Evolutionary conservation across 768 basidiomycete species (phyloP), one percentile per base, ranked within the genome.

Genomic region (Gautieria morchelliformis): DNA sequence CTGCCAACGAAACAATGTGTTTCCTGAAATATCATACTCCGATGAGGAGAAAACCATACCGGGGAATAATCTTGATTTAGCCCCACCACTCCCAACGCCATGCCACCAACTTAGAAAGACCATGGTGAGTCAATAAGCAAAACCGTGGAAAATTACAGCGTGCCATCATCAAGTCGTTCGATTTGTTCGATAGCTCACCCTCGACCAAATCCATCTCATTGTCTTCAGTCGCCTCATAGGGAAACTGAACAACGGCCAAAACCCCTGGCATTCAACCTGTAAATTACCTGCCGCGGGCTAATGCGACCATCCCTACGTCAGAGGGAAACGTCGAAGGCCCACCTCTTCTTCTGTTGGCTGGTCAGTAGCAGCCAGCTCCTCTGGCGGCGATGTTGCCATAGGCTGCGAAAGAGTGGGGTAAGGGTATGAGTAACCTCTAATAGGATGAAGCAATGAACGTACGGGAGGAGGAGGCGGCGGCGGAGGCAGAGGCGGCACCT

Each of bases 201-300:
- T 95, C 93, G 1, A 73, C 61, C 22, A 96, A 76, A 57, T 68
- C 68, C 74, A 97, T 82, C 67, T 97, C 94, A 64, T 93, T 93
- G 59, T 92, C 88, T 70, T 92, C 90, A 11, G 83, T 75, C 15
- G 87, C 88, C 82, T 87, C 56, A 22, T 8, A 49, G 19, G 42
- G 50, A 14, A 37, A 67, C 62, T 32, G 68, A 51, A 6, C 62
- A 61, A 44, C 64, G 58, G 32, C 56, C 1, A 19, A 15, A 15
- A 30, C 5, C n/a, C 52, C 45, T 49, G 44, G 20, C 47, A 32
- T 24, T n/a, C 30, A 20, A 30, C 27, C 8, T 35, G 51, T 14
- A 37, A 37, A 14, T 37, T 37, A 37, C 14, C 4, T 35, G 9
- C 33, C 2, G 20, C 8, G 24, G 48, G 48, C 24, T 52, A 40